A percentile compares a stretch with the other conserved stretches of the same genome.
Conservation (phyloP, 2,329 filamentous ascomycete species). For the Tolypocladium cylindrosporum region DNA sequence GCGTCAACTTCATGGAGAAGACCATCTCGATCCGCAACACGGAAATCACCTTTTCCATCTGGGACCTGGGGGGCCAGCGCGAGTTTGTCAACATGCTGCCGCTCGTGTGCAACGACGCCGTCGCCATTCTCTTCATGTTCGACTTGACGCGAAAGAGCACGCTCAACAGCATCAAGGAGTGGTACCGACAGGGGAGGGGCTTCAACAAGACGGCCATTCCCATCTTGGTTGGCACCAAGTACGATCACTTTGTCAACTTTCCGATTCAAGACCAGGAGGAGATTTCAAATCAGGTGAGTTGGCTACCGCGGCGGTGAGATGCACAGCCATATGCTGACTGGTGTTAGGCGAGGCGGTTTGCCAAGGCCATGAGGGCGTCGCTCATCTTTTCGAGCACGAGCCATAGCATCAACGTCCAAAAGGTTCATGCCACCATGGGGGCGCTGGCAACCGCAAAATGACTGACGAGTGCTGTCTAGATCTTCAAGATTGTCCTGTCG, state of each 20-base stretch:
- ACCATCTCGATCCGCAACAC: constrained; percentile 99
- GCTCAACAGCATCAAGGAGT: constrained; percentile 98
- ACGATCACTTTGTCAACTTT: constrained; percentile 99
- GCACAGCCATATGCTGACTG: not conserved
- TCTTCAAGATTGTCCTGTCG: constrained; percentile 98
- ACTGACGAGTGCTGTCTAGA: constrained; percentile 41
- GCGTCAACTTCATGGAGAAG: constrained; percentile 99
- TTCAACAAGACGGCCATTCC: constrained; percentile 99
- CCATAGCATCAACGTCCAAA: constrained; percentile 99
- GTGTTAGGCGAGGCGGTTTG: constrained; percentile 76
- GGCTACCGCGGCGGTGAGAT: not conserved
- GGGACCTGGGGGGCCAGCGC: constrained; percentile 94
- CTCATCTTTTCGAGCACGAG: constrained; percentile 98
- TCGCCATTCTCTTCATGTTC: constrained; percentile 99
- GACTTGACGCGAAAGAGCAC: constrained; percentile 97
- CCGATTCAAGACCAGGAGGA: constrained; percentile 96
- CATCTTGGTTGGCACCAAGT: constrained; percentile 94
- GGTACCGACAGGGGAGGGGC: constrained; percentile 93
- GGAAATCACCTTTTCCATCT: constrained; percentile 98
- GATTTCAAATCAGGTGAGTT: constrained; percentile 80
- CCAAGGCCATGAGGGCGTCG: constrained; percentile 95
- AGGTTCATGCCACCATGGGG: constrained; percentile 47
- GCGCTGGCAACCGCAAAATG: not conserved
- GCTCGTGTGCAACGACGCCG: constrained; percentile 97
- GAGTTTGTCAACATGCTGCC: constrained; percentile 99